phyloP scores from a whole-genome alignment of 345 rosid genomes.

The Salix exigua region DNA sequence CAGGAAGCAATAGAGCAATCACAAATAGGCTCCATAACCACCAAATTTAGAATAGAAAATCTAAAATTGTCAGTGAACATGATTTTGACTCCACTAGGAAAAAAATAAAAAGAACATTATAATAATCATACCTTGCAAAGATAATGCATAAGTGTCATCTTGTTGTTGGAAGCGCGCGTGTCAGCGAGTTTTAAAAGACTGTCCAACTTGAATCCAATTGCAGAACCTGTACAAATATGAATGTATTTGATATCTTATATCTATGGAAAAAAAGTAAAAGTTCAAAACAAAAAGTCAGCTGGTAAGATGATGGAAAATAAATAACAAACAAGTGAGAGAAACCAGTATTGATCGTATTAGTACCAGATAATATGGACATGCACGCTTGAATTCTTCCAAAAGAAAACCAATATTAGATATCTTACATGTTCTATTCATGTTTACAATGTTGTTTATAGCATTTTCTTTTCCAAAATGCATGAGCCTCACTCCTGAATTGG shows the following conservation, averaged over 20 bases:
- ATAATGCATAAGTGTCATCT: constrained; percentile 98
- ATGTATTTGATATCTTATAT: constrained; percentile 12
- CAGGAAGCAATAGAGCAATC: background rate
- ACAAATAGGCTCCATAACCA: background rate
- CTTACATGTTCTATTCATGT: background rate
- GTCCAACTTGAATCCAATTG: constrained; percentile 96
- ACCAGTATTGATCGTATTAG: too few species aligned
- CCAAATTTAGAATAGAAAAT: background rate
- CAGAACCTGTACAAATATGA: constrained; percentile 67
- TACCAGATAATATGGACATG: background rate
- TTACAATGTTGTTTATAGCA: background rate
- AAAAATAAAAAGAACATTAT: background rate
- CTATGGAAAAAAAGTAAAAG: background rate
- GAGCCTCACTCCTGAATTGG: background rate
- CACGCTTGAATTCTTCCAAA: background rate
- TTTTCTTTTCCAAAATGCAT: background rate
- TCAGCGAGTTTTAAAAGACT: constrained; percentile 90
- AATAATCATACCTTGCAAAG: constrained; percentile 73
- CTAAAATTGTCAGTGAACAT: too few species aligned
- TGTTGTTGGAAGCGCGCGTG: constrained; percentile 85
- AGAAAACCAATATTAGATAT: background rate
- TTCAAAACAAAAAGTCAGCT: background rate
- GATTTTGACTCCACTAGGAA: background rate
- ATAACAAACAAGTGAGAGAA: background rate
- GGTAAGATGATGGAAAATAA: background rate